These are phyloP conservation scores for Acanthamoeba culbertsoni DNA, from an alignment of 208 protist species.

Conservation along the genomic window DNA sequence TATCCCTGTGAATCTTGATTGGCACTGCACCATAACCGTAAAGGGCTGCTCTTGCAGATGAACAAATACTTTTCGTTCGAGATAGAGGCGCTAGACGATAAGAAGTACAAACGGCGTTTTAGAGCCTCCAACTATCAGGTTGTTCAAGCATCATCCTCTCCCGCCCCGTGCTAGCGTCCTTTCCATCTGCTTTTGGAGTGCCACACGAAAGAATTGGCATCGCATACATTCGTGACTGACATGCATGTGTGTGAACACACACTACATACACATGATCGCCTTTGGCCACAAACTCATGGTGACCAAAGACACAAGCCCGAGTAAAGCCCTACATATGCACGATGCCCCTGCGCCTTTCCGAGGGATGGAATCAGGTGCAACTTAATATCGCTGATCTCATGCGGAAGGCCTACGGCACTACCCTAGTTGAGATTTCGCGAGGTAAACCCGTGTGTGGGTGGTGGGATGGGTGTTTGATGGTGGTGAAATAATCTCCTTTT, in stretches of 20 bases:
- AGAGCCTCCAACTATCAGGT: slow-evolving; percentile 97
- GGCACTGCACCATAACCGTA: not conserved
- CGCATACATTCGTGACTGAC: too few relatives aligned
- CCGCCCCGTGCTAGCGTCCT: not conserved
- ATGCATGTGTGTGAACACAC: too few relatives aligned
- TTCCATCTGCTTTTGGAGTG: too few relatives aligned
- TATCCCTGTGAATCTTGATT: not conserved
- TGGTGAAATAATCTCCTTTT: too few relatives aligned
- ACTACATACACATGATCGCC: too few relatives aligned
- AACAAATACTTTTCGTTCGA: slow-evolving; percentile 99
- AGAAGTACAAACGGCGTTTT: slow-evolving; percentile 97
- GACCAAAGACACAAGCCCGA: slow-evolving; percentile 95
- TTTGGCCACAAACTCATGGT: too few relatives aligned
- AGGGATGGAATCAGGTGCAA: slow-evolving; percentile 99
- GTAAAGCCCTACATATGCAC: slow-evolving; percentile 99
- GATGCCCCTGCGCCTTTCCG: slow-evolving; percentile 98
- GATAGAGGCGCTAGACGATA: slow-evolving; percentile 98
- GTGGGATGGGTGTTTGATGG: too few relatives aligned
- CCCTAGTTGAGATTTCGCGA: slow-evolving; percentile 98
- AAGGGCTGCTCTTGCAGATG: slow-evolving; percentile 73
- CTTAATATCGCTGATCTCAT: slow-evolving; percentile 99
- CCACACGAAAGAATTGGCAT: too few relatives aligned
- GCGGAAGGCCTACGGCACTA: slow-evolving; percentile 97
- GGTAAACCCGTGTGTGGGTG: too few relatives aligned
- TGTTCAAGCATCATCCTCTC: not conserved